Base-by-base conservation (phyloP, 129 eudicot species). In the Sambucus nigra region DNA sequence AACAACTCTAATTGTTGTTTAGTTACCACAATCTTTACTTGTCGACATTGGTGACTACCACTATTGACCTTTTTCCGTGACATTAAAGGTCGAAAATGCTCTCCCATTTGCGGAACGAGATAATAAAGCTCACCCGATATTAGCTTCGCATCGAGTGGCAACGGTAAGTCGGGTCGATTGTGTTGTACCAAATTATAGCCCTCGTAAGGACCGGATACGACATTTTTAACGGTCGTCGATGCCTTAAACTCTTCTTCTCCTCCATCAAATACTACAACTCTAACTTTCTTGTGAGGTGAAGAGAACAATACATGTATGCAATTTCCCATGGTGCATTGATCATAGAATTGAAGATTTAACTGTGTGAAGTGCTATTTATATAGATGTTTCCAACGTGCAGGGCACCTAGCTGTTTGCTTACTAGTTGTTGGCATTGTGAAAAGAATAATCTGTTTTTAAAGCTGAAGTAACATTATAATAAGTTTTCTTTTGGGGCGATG, bases 1-100 rank as follows among this genome's bases (percentile, higher is more conserved):
- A 86, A 46, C 64, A 72, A 53, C 73, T 73, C 70, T 68, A 81
- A 51, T 19, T 86, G 84, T 68, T 75, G 63, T 77, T 61, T 70
- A 14, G 75, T 69, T 29, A 73, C 65, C 20, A 78, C 84, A 35
- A 82, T 68, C 60, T 80, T 67, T 17, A 80, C 70, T 47, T 65
- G 69, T 32, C 51, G 74, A 7, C 47, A 41, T 29, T 54, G 27
- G 54, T 16, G 52, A 60, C 32, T 6, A n/a, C 48, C 14, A 15
- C 16, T 35, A 15, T 24, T 47, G 57, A 47, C 48, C 51, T 27
- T 16, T 64, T 27, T 67, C 1, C 46, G 41, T 7, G 60, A 59
- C 25, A 50, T 39, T 4, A 12, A 60, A 17, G 42, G 48, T n/a
- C 15, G 33, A 18, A 12, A 12, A 15, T 39, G 40, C 21, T n/a